These are phyloP conservation scores for Lactarius akahatsu DNA, from an alignment of 768 basidiomycete species.

Conservation along the genomic window DNA sequence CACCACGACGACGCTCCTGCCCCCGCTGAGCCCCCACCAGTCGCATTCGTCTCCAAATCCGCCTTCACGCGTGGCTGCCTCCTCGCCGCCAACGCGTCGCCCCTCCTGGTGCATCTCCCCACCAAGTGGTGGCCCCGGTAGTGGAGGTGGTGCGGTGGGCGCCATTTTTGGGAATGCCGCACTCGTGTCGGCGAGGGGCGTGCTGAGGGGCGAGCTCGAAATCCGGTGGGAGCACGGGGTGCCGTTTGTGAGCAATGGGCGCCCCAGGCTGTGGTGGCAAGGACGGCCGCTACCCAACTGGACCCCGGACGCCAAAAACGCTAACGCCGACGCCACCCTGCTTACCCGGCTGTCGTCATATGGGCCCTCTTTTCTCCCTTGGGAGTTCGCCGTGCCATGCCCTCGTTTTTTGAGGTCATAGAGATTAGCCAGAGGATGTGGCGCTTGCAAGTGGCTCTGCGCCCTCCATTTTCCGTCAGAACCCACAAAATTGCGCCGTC, in stretches of 20 bases:
- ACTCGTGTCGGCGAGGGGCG: slow-evolving; percentile 50
- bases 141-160: slow-evolving; percentile 37
- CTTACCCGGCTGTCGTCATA: too few species aligned
- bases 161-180: slow-evolving; percentile 70
- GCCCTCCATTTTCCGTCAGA: neutral
- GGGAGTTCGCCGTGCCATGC: neutral
- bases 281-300: slow-evolving; percentile 40
- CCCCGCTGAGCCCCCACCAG: slow-evolving; percentile 38
- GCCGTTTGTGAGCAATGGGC: slow-evolving; percentile 28
- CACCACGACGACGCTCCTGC: slow-evolving; percentile 2
- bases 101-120: slow-evolving; percentile 78
- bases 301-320: slow-evolving; percentile 37
- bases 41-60: slow-evolving; percentile 85
- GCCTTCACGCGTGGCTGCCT: slow-evolving; percentile 72
- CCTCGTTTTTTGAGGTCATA: neutral
- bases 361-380: neutral
- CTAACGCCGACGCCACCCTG: neutral
- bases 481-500: neutral
- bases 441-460: neutral
- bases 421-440: neutral
- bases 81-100: slow-evolving; percentile 68
- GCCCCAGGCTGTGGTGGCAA: slow-evolving; percentile 47
- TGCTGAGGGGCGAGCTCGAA: slow-evolving; percentile 62
- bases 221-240: slow-evolving; percentile 59
- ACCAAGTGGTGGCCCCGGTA: slow-evolving; percentile 29